Base-by-base conservation (phyloP, 768 basidiomycete genomes). In the Boletus huronensis region DNA sequence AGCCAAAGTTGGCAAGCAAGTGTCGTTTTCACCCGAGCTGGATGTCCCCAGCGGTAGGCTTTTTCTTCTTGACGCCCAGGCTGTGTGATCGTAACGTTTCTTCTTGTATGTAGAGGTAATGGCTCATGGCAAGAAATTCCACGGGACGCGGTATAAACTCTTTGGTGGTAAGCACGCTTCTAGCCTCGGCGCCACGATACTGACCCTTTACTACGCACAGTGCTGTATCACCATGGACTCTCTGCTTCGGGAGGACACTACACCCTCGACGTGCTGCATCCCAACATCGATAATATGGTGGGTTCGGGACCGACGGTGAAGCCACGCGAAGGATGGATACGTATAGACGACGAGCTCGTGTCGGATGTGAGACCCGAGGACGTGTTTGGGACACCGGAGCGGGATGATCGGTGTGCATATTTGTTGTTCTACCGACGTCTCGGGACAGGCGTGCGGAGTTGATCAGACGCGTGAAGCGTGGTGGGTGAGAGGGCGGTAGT, bases 191-290 rank as follows among this genome's bases (percentile, higher is more conserved):
- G 10, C 0, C 8, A 1, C 13, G 16, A 11, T 7, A 26, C 41
- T 42, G 47, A 35, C 10, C 36, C 13, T 6, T 36, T 11, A 11
- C 16, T 10, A 17, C 8, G 25, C 21, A 0, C 59, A 90, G 96
- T 85, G 9, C 73, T 98, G 13, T 98, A 98, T 70, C 96, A 99
- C 69, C 95, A 99, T 61, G 96, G 96, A 2, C 75, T 79, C 28
- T 90, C 90, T 7, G 93, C 96, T 0, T 86, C 87, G 1, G 93
- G 94, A 3, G 96, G 96, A 1, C 96, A 98, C 71, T 98, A 98
- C 74, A 98, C 95, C 3, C 82, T 96, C 44, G 89, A 93, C 63
- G 88, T 95, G 10, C 75, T 95, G 2, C 87, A 91, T 61, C 88
- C 87, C 3, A 81, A 81, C 58, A 78, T 85, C 34, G 82, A 79